Base-by-base conservation (phyloP, 345 rosid species). In the Bruguiera parviflora region DNA sequence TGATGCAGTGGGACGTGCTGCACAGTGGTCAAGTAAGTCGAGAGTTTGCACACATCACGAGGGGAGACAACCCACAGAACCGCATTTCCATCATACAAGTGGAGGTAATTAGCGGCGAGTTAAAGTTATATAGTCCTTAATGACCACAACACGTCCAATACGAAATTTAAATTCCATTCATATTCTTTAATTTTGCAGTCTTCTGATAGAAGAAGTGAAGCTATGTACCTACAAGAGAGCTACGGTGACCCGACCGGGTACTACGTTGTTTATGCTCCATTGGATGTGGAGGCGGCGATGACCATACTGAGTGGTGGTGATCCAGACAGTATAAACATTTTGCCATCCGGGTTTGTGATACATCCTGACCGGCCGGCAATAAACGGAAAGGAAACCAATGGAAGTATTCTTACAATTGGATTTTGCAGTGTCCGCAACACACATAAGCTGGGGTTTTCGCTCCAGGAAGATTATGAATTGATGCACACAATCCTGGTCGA, bases 1-100 rank as follows among this genome's bases (percentile, higher is more conserved):
- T 33, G 15, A 69, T 66, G 72, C 76, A 84, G 85, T 84, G 87
- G 91, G 87, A 84, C 69, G 43, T 75, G 58, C 82, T 82, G 20
- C 63, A 76, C 1, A 2, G 28, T 31, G 68, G 59, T 22, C 59
- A 56, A 19, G 13, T 22, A 2, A 31, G 78, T 33, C 74, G 28
- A 61, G 87, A 84, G 57, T 47, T 73, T 46, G 63, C 73, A 0
- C 57, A 68, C 35, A 59, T 86, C 7, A 37, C 6, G 0, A 61
- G 46, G 13, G 85, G 84, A 19, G 68, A 61, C 19, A 63, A 64
- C 20, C 76, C 79, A 11, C 72, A 39, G 18, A 80, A 80, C 28
- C 63, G 78, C 0, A 61, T 80, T 6, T 82, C 86, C 0, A 37
- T 80, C 59, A 5, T 82, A 20, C 76, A 80, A 74, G 77, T 78